Percentiles rank a stretch among this genome's conserved stretches.
These are phyloP conservation scores for Saccharomycopsis guyanensis DNA, from an alignment of 805 yeast species.

Conservation along the genomic window DNA sequence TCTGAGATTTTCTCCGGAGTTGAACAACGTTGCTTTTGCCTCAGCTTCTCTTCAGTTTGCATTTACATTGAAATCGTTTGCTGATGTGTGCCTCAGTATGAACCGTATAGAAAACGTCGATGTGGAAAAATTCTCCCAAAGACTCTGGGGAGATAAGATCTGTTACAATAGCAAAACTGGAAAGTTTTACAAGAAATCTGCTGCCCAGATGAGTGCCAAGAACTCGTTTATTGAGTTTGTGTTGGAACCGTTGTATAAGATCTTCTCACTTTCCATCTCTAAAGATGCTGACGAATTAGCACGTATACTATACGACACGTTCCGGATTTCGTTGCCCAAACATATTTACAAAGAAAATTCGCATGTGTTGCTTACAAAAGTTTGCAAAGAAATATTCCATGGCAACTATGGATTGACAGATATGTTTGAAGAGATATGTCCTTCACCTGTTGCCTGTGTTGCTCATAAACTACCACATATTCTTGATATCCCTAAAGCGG, in stretches of 20 bases:
- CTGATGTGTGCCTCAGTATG: constrained; percentile 37
- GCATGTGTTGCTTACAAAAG: constrained; percentile 45
- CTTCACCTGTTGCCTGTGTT: constrained; percentile 34
- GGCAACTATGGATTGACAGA: constrained; percentile 46
- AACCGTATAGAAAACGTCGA: constrained; percentile 21
- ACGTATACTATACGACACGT: constrained; percentile 38
- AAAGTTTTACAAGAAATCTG: constrained; percentile 34
- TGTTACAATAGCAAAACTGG: constrained; percentile 39
- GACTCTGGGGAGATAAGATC: constrained; percentile 70
- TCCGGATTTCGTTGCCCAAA: constrained; percentile 38
- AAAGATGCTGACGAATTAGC: constrained; percentile 39
- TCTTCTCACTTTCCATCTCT: constrained; percentile 53
- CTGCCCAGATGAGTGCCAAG: constrained; percentile 24
- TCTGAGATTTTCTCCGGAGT: constrained; percentile 46
- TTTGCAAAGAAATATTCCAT: constrained; percentile 49
- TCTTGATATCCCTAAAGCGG: constrained; percentile 1
- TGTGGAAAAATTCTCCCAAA: constrained; percentile 37
- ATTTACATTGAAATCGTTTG: constrained; percentile 64
- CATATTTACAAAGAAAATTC: constrained; percentile 45
- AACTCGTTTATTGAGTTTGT: constrained; percentile 56
- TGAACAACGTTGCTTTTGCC: constrained; percentile 66
- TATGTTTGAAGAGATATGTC: constrained; percentile 26
- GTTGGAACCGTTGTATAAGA: constrained; percentile 73
- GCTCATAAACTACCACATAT: constrained; percentile 21
- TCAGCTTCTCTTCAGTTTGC: constrained; percentile 55